Percentiles rank a stretch among this genome's conserved stretches.
phyloP scores from a whole-genome alignment of 306 rosid species.

The Rosa rugosa region DNA sequence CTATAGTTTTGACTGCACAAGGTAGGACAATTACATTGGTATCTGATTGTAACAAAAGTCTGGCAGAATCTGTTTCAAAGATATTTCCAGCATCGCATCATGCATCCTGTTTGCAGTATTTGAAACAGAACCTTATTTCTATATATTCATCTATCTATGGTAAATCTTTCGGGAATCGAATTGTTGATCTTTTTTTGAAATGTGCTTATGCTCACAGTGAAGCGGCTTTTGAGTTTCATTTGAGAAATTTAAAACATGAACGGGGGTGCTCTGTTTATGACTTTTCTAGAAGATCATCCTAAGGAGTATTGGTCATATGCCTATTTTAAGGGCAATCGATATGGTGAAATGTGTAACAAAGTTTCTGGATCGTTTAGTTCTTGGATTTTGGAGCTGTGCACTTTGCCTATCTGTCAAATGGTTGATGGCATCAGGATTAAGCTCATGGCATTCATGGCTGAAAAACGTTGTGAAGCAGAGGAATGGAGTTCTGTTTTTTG shows the following conservation, averaged over 20 bases:
- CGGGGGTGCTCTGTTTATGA: neutral
- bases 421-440: slow-evolving; percentile 4
- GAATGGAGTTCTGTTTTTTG: neutral
- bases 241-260: neutral
- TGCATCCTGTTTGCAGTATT: neutral
- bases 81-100: neutral
- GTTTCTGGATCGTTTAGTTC: neutral
- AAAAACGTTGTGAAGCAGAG: neutral
- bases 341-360: neutral
- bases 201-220: neutral
- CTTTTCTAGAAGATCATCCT: neutral
- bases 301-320: neutral
- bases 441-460: neutral
- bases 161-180: neutral
- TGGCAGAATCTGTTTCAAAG: neutral
- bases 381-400: neutral
- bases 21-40: slow-evolving; percentile 1
- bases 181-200: neutral
- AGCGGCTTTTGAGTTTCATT: slow-evolving; percentile 2
- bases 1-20: neutral
- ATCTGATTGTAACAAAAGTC: neutral
- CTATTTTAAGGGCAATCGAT: neutral
- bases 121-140: slow-evolving; percentile 1
- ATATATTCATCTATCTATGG: neutral
- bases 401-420: neutral